Base-by-base conservation (phyloP, 1,284 basidiomycete species). In the Agroathelia rolfsii region DNA sequence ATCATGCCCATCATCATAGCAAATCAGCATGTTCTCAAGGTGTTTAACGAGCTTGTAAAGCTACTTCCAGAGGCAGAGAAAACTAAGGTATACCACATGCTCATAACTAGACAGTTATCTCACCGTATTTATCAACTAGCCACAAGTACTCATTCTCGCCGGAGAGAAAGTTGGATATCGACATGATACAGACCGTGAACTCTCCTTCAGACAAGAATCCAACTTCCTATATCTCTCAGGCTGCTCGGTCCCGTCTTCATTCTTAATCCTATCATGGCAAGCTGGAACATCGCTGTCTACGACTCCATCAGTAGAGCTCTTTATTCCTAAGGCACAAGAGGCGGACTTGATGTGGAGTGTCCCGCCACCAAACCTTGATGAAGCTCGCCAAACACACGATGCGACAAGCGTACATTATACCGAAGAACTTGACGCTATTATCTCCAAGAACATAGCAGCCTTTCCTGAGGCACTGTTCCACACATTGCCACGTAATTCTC, bases 161-260 rank as follows among this genome's bases (percentile, higher is more conserved):
- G 79, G 79, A 15, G 68, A 64, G 40, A 56, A 58, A 3, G 76
- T 71, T 4, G 61, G 69, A 0, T 87, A 66, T 49, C 65, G 88
- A 37, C 77, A 92, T 52, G 88, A 94, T 51, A 93, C 89, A 3
- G 90, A 95, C 52, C 72, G 88, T 32, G 88, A 92, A 57, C 61
- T 88, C 29, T 55, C 66, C 1, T 90, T 88, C 53, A 76, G 76
- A 44, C 62, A 65, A 60, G 87, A 92, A 59, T 81, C 80, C 45
- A 93, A 93, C 58, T 94, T 93, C 55, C 81, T 72, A 59, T 93
- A 89, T 52, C 64, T 93, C 4, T 72, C 85, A 0, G 87, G 86
- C 39, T 87, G 82, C 56, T 61, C 66, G 28, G 67, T 88, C 1
- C 82, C 86, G 3, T 61, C 63, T 0, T 77, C 84, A 1, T 75